Evolutionary conservation across 1,284 basidiomycete genomes (phyloP).

Genomic region (Cryptococcus amylolentus): DNA sequence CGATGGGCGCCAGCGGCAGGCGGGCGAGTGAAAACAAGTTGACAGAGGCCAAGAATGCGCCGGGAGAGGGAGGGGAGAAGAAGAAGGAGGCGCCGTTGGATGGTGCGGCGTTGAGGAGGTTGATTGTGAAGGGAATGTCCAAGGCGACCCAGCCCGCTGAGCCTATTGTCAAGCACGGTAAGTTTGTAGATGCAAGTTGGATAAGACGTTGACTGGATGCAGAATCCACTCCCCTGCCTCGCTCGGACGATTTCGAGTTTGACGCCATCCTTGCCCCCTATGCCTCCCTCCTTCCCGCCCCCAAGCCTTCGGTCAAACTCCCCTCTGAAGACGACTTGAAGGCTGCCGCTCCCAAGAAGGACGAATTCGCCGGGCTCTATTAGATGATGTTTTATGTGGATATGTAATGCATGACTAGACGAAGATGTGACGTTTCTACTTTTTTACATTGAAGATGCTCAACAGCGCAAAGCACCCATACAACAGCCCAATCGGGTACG

Average conservation of each 20-base stretch:
- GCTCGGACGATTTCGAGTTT: slow-evolving; percentile 39
- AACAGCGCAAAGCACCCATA: slow-evolving; percentile 90
- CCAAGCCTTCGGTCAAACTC: slow-evolving; percentile 27
- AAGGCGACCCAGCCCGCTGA: slow-evolving; percentile 60
- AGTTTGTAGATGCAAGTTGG: slow-evolving; percentile 23
- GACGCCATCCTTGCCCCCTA: slow-evolving; percentile 47
- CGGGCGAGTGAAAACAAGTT: slow-evolving; percentile 23
- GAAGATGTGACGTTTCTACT: slow-evolving; percentile 11
- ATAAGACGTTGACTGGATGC: not conserved
- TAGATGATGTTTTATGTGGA: slow-evolving; percentile 10
- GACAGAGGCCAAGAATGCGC: not conserved
- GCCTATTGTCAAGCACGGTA: slow-evolving; percentile 51
- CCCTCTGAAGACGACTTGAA: slow-evolving; percentile 24
- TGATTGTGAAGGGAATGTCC: slow-evolving; percentile 68
- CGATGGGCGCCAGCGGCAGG: slow-evolving; percentile 40
- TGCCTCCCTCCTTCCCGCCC: slow-evolving; percentile 33
- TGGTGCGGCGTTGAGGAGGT: slow-evolving; percentile 63
- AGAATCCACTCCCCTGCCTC: slow-evolving; percentile 26
- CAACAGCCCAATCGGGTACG: slow-evolving; percentile 85
- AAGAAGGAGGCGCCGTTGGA: slow-evolving; percentile 52
- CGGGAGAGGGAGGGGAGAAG: not conserved
- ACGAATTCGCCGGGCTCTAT: slow-evolving; percentile 45
- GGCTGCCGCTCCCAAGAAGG: slow-evolving; percentile 23
- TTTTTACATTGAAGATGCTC: slow-evolving; percentile 55
- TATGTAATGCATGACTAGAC: too few species aligned